These are phyloP conservation scores for Aspergillus versicolor DNA, from an alignment of 2,329 filamentous ascomycete genomes.

Conservation along the genomic window DNA sequence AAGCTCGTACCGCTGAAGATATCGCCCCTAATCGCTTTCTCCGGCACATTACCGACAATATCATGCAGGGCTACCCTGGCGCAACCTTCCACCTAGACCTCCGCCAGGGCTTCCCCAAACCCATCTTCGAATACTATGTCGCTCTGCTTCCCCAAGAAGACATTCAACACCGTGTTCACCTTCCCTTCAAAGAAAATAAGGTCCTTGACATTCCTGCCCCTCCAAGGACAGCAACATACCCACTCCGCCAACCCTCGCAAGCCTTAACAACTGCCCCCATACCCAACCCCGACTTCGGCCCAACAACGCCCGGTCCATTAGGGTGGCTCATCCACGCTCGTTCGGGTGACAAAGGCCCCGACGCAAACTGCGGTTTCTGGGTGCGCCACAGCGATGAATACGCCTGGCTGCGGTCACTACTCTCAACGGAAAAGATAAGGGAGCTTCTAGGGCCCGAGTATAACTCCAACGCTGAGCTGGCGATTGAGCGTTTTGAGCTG, in stretches of 20 bases:
- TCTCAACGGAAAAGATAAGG: constrained; percentile 19
- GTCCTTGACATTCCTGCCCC: constrained; percentile 20
- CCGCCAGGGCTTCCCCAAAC: constrained; percentile 35
- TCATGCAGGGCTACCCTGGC: constrained; percentile 44
- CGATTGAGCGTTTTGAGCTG: constrained; percentile 49
- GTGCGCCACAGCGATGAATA: constrained; percentile 44
- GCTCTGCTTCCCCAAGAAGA: constrained; percentile 26
- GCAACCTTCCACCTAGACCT: constrained; percentile 36
- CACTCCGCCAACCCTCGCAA: constrained; percentile 14
- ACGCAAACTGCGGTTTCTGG: constrained; percentile 50
- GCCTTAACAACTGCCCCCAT: constrained; percentile 14
- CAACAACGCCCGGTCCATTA: constrained; percentile 24
- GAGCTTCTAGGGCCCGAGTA: constrained; percentile 28
- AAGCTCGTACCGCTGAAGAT: constrained; percentile 44
- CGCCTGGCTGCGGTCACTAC: constrained; percentile 38
- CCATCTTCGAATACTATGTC: constrained; percentile 34
- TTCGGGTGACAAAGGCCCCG: constrained; percentile 46
- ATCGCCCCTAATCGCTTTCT: constrained; percentile 35
- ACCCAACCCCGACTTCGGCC: constrained; percentile 18
- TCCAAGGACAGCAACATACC: constrained; percentile 16
- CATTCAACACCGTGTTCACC: constrained; percentile 27
- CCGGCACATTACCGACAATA: constrained; percentile 37
- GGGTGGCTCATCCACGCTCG: constrained; percentile 38
- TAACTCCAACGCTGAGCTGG: constrained; percentile 10
- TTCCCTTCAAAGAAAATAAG: constrained; percentile 22